Evolutionary conservation across 306 rosid genomes (phyloP).

Genomic region (Ormosia emarginata): DNA sequence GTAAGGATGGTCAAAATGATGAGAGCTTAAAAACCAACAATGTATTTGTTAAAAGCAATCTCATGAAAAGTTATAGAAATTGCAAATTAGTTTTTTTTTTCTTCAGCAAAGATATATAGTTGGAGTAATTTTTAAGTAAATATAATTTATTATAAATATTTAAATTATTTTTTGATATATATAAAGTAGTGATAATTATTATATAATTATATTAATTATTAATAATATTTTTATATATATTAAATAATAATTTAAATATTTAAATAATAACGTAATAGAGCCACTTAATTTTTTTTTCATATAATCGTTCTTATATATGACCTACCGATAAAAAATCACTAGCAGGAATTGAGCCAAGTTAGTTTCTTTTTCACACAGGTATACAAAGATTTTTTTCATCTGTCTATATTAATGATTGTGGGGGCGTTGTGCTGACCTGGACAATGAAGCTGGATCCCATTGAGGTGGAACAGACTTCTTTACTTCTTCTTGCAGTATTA

Average conservation of each 20-base stretch:
- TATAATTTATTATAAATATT: too few species aligned
- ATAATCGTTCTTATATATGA: too few species aligned
- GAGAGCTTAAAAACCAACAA: conserved; percentile 1
- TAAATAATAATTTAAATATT: too few species aligned
- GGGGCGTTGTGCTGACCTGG: conserved; percentile 48
- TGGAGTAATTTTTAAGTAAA: too few species aligned
- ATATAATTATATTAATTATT: too few species aligned
- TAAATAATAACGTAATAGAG: too few species aligned
- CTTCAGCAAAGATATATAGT: too few species aligned
- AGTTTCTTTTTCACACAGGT: background rate
- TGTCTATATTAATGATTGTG: background rate
- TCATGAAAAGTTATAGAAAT: background rate
- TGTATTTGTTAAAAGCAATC: background rate
- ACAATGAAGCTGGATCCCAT: conserved; percentile 91
- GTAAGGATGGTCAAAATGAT: background rate
- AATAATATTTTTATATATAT: too few species aligned
- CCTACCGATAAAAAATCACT: too few species aligned
- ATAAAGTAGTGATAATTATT: too few species aligned
- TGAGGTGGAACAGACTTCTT: conserved; percentile 85
- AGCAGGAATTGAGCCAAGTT: background rate
- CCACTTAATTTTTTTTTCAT: too few species aligned
- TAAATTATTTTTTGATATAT: too few species aligned
- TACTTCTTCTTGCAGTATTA: conserved; percentile 59
- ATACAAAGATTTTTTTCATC: background rate
- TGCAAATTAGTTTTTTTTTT: background rate